phyloP scores from a whole-genome alignment of 768 basidiomycete genomes.

The Phaeotremella fagi region DNA sequence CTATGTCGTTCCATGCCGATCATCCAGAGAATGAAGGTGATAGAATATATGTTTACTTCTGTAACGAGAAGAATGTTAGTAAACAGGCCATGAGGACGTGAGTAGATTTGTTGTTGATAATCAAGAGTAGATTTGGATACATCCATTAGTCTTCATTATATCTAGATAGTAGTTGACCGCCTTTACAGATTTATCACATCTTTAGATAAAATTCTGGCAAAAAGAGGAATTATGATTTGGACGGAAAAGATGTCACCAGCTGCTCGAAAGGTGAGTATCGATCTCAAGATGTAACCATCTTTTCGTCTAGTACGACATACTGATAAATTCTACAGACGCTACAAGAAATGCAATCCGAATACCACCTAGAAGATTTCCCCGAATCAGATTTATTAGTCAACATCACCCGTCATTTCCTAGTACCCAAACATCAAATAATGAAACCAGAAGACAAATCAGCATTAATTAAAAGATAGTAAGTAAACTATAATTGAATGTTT shows the following conservation, averaged over 20 bases:
- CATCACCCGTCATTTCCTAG: conserved; percentile 91
- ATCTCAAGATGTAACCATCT: not conserved
- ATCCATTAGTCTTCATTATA: not conserved
- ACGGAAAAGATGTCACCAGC: conserved; percentile 95
- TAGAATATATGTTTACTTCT: conserved; percentile 90
- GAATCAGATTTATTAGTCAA: conserved; percentile 95
- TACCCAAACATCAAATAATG: conserved; percentile 87
- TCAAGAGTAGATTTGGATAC: conserved; percentile 11
- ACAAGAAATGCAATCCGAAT: conserved; percentile 77
- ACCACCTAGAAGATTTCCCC: conserved; percentile 89
- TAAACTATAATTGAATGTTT: conserved; percentile 21
- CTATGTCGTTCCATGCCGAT: conserved; percentile 86
- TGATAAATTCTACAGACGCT: conserved; percentile 62
- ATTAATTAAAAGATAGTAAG: conserved; percentile 88
- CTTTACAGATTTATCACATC: conserved; percentile 70
- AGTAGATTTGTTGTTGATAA: too few species aligned
- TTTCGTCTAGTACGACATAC: not conserved
- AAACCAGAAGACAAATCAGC: conserved; percentile 76
- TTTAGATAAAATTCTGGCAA: conserved; percentile 84
- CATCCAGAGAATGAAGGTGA: conserved; percentile 62
- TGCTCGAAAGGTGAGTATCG: conserved; percentile 71
- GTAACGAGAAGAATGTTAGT: conserved; percentile 91
- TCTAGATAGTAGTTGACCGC: not conserved
- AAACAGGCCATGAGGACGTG: conserved; percentile 98
- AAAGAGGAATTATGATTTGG: conserved; percentile 90